phyloP scores from a whole-genome alignment of 75 land plant species.

The Selaginella tamariscina region DNA sequence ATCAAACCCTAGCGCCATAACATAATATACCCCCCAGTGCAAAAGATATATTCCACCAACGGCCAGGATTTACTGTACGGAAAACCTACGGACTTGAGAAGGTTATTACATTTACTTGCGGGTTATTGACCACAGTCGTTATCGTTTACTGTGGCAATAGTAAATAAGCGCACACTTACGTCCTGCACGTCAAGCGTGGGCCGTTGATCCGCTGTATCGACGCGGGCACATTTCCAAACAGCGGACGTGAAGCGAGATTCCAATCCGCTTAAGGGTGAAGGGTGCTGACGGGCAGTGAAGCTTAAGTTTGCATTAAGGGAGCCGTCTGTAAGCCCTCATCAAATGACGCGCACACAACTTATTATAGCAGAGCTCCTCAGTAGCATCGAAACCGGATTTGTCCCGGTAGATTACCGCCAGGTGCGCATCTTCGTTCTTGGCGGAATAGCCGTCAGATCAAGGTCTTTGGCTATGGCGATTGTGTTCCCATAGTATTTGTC shows the following conservation, averaged over 20 bases:
- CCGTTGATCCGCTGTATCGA: no score
- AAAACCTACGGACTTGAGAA: not conserved
- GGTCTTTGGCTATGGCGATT: not conserved
- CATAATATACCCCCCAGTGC: no score
- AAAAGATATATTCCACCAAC: not conserved
- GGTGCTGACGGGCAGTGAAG: not conserved
- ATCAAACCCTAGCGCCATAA: not conserved
- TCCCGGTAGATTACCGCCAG: slow-evolving; percentile 2
- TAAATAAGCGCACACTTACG: not conserved
- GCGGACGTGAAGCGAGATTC: not conserved
- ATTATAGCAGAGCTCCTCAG: not conserved
- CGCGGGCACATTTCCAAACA: no score
- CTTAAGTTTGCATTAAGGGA: not conserved
- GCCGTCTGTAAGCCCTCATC: not conserved
- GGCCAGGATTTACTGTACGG: not conserved
- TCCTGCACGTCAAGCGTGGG: no score
- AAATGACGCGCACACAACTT: not conserved
- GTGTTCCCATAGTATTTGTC: no score
- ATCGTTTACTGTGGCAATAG: not conserved
- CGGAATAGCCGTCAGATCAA: not conserved
- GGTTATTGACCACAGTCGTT: not conserved
- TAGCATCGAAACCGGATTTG: not conserved
- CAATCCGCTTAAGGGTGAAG: not conserved
- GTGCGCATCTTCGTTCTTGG: no score
- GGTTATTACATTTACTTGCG: not conserved